Evolutionary conservation across 805 yeast genomes (phyloP).

Genomic region (Lipomyces starkeyi): DNA sequence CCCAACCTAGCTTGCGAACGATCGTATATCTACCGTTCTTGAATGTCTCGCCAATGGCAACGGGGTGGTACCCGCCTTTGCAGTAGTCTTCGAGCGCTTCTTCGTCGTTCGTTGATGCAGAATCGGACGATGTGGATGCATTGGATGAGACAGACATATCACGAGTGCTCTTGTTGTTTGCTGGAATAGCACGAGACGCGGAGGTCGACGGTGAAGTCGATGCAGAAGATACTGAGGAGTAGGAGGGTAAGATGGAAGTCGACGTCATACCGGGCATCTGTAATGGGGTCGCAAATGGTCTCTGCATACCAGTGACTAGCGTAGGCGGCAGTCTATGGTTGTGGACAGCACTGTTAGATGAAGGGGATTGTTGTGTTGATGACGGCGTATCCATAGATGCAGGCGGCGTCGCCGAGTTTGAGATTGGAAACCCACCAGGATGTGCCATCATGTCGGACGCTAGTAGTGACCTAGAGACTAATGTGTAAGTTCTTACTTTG

Average conservation of each 20-base stretch:
- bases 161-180: conserved; percentile 7
- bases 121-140: conserved; percentile 14
- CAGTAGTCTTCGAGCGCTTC: conserved; percentile 86
- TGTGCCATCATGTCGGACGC: conserved; percentile 23
- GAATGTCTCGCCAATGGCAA: conserved; percentile 82
- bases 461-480: conserved; percentile 17
- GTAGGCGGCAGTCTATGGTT: conserved; percentile 1
- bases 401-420: conserved; percentile 8
- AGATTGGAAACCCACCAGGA: conserved; percentile 14
- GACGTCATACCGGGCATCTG: conserved; percentile 17
- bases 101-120: conserved; percentile 57
- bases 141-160: conserved; percentile 21
- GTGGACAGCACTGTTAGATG: not conserved
- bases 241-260: conserved; percentile 12
- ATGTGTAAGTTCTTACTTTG: not conserved
- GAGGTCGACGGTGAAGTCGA: conserved; percentile 24
- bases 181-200: conserved; percentile 8
- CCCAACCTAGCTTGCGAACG: conserved; percentile 97
- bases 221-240: conserved; percentile 6
- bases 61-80: conserved; percentile 96
- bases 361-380: not conserved
- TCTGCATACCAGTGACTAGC: conserved; percentile 12
- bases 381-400: conserved; percentile 5
- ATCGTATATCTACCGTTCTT: conserved; percentile 76
- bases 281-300: conserved; percentile 18